Conservation (phyloP, 768 basidiomycete genomes). For the Amyloporia xantha region DNA sequence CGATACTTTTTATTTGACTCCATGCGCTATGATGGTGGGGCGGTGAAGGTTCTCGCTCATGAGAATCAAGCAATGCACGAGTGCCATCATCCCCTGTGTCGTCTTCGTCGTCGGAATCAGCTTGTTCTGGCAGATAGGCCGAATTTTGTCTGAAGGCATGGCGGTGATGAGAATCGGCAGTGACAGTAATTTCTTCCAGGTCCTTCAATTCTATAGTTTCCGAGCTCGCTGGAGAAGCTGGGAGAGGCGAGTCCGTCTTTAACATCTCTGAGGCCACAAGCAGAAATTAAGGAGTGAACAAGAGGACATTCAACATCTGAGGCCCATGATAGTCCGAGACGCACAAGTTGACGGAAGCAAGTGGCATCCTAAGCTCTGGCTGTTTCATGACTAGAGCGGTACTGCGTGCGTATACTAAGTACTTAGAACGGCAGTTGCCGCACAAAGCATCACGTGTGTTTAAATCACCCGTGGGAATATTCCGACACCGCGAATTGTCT, state of each 20-base stretch:
- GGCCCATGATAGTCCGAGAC: background rate
- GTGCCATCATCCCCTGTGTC: constrained; percentile 35
- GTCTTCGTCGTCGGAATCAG: constrained; percentile 20
- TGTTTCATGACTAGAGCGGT: too few species aligned
- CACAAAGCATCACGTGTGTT: background rate
- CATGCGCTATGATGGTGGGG: constrained; percentile 29
- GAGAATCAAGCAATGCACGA: constrained; percentile 38
- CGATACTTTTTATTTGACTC: constrained; percentile 54
- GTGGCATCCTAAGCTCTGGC: too few species aligned
- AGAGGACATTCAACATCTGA: background rate
- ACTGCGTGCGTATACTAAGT: too few species aligned
- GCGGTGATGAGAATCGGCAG: constrained; percentile 15
- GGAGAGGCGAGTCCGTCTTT: background rate
- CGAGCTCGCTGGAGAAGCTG: constrained; percentile 10
- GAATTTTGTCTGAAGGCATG: constrained; percentile 7
- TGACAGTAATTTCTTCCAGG: constrained; percentile 23
- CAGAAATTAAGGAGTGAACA: too few species aligned
- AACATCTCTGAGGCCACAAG: background rate
- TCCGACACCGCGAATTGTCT: constrained; percentile 7
- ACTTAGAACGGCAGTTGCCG: background rate
- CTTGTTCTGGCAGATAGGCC: constrained; percentile 8
- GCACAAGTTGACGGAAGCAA: too few species aligned
- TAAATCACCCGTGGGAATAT: background rate
- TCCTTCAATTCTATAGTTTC: constrained; percentile 30
- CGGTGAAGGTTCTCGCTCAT: constrained; percentile 22